phyloP scores from a whole-genome alignment of 345 rosid genomes.

The Lenwebbia sp. region DNA sequence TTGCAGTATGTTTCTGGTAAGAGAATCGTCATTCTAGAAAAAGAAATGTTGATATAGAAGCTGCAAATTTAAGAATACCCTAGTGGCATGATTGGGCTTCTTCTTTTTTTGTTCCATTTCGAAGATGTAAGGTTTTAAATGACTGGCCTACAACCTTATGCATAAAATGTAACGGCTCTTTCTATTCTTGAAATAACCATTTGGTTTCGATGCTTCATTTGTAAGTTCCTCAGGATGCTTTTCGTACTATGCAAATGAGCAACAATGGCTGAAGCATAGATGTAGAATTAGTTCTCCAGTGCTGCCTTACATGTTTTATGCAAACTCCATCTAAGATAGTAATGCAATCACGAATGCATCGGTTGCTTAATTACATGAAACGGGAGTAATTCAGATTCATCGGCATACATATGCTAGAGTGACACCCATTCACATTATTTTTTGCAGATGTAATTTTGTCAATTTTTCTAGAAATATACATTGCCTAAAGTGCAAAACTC shows the following conservation, averaged over 20 bases:
- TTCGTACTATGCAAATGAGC: background rate
- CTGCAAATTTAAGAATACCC: background rate
- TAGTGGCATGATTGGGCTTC: background rate
- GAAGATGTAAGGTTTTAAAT: background rate
- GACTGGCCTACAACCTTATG: background rate
- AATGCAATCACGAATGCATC: background rate
- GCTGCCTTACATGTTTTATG: background rate
- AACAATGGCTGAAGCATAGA: background rate
- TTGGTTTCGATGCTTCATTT: background rate
- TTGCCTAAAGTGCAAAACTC: constrained; percentile 57
- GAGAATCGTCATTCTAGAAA: background rate
- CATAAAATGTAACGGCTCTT: background rate
- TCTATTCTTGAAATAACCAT: background rate
- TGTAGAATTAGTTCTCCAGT: background rate
- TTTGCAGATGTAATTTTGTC: constrained; percentile 48
- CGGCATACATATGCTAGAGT: background rate
- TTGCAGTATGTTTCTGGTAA: background rate
- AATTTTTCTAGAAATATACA: constrained; percentile 52
- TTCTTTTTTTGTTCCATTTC: background rate
- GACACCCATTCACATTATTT: background rate
- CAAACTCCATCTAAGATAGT: background rate
- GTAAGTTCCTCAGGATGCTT: background rate
- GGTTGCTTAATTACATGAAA: background rate
- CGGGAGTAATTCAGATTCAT: background rate
- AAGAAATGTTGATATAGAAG: background rate